Evolutionary conservation across 371 early-diverging fungal species (phyloP).

Genomic region (Apophysomyces trapeziformis): DNA sequence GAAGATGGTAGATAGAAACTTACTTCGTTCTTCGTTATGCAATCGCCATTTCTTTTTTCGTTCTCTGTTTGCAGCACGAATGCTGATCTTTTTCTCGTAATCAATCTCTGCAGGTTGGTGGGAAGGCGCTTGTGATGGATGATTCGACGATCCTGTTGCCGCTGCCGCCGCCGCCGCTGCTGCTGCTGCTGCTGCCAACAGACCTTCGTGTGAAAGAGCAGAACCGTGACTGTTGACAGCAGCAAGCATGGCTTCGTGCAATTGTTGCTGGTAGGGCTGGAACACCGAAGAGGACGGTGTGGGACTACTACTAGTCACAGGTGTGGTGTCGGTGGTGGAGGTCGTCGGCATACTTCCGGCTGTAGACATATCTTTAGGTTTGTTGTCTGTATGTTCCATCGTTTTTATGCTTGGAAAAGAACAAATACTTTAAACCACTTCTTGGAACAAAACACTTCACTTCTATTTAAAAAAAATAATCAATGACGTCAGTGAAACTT

Average conservation of each 20-base stretch:
- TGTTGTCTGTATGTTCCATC: conserved; percentile 5
- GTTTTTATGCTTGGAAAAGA: conserved; percentile 1
- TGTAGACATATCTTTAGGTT: neutral
- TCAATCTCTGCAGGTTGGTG: neutral
- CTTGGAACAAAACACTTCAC: neutral
- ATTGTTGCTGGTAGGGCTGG: conserved; percentile 37
- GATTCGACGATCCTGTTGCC: conserved; percentile 9
- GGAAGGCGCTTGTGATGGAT: neutral
- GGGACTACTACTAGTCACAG: conserved; percentile 36
- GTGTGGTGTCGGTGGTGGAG: conserved; percentile 11
- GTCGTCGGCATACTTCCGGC: conserved; percentile 3
- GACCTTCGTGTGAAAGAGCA: conserved; percentile 14
- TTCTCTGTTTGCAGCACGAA: conserved; percentile 67
- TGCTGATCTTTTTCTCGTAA: conserved; percentile 4
- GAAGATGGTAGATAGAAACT: conserved; percentile 13
- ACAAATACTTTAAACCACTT: neutral
- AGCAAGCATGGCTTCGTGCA: conserved; percentile 43
- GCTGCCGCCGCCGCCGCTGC: conserved; percentile 26
- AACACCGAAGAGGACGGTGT: conserved; percentile 26
- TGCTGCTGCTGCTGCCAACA: conserved; percentile 29
- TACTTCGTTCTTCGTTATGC: conserved; percentile 66
- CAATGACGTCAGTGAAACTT: conserved; percentile 10
- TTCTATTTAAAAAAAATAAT: neutral
- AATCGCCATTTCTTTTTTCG: conserved; percentile 71
- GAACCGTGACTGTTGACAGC: conserved; percentile 39